Conservation (phyloP, 208 protist genomes). For the Trypanosoma cruzi region DNA sequence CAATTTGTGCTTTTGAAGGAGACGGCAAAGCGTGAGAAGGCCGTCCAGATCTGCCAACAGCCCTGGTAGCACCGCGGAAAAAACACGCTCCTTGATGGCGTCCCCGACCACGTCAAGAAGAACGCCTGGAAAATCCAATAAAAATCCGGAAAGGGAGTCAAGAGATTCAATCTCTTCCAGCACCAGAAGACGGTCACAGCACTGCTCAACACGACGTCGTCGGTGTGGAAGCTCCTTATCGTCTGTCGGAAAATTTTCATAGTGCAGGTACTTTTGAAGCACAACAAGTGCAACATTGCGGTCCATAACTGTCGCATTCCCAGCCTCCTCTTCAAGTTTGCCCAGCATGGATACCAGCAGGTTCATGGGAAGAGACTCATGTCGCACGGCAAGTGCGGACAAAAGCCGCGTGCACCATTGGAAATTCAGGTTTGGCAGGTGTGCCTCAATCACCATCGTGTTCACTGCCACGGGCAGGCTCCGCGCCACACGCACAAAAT, state of each 20-base stretch:
- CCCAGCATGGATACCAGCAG: constrained; percentile 47
- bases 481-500: constrained; percentile 55
- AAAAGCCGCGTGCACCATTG: constrained; percentile 69
- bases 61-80: constrained; percentile 38
- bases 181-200: constrained; percentile 64
- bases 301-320: constrained; percentile 41
- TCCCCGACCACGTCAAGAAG: constrained; percentile 45
- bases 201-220: constrained; percentile 33
- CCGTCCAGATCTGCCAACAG: constrained; percentile 33
- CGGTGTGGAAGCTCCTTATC: constrained; percentile 22
- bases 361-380: constrained; percentile 45
- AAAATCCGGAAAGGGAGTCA: constrained; percentile 51
- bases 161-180: constrained; percentile 58
- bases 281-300: constrained; percentile 73
- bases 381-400: constrained; percentile 50
- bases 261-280: constrained; percentile 57
- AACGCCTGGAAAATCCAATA: constrained; percentile 50
- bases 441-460: constrained; percentile 46
- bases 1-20: constrained; percentile 38
- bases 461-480: constrained; percentile 67
- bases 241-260: not conserved
- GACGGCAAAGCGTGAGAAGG: constrained; percentile 40
- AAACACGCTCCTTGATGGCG: constrained; percentile 45
- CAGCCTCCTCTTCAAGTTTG: constrained; percentile 37
- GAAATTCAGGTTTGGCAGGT: constrained; percentile 56